These are phyloP conservation scores for Dendrostoma leiphaemia DNA, from an alignment of 2,329 filamentous ascomycete genomes.

Conservation along the genomic window DNA sequence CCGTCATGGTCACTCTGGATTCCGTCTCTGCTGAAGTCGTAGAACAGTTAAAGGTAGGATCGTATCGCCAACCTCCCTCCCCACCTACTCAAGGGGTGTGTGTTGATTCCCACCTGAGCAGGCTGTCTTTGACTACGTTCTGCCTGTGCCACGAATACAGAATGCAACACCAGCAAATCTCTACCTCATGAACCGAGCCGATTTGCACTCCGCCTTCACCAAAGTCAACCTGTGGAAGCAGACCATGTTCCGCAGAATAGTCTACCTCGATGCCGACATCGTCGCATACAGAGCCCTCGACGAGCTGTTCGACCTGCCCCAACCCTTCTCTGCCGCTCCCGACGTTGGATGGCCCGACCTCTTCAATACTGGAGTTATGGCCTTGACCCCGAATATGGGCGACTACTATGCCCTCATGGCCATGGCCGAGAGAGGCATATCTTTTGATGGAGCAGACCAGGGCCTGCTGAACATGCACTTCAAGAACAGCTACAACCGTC, in stretches of 20 bases:
- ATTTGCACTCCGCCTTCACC: conserved; percentile 90
- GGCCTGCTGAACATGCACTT: conserved; percentile 95
- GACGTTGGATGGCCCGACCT: conserved; percentile 98
- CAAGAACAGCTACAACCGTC: conserved; percentile 74
- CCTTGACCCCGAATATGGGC: conserved; percentile 78
- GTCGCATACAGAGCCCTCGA: conserved; percentile 89
- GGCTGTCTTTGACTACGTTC: conserved; percentile 83
- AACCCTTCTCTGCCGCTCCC: conserved; percentile 70
- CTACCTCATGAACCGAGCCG: conserved; percentile 85
- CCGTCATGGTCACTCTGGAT: conserved; percentile 79
- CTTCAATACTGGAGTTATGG: conserved; percentile 98
- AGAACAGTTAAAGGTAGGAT: conserved; percentile 69
- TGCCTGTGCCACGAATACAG: conserved; percentile 76
- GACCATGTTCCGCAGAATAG: conserved; percentile 84
- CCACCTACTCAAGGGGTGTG: conserved; percentile 3
- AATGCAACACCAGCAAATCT: conserved; percentile 80
- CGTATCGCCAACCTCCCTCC: not conserved
- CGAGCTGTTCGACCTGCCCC: conserved; percentile 73
- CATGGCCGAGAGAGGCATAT: conserved; percentile 82
- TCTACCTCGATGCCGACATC: conserved; percentile 93
- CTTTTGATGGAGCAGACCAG: conserved; percentile 96
- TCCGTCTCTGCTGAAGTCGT: conserved; percentile 73
- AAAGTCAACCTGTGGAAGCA: conserved; percentile 95
- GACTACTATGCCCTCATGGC: conserved; percentile 84
- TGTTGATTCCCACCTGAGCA: conserved; percentile 35